A percentile compares a stretch with the other conserved stretches of the same genome.
Conservation (phyloP, 2,329 filamentous ascomycete species). For the Diaporthe sp. region DNA sequence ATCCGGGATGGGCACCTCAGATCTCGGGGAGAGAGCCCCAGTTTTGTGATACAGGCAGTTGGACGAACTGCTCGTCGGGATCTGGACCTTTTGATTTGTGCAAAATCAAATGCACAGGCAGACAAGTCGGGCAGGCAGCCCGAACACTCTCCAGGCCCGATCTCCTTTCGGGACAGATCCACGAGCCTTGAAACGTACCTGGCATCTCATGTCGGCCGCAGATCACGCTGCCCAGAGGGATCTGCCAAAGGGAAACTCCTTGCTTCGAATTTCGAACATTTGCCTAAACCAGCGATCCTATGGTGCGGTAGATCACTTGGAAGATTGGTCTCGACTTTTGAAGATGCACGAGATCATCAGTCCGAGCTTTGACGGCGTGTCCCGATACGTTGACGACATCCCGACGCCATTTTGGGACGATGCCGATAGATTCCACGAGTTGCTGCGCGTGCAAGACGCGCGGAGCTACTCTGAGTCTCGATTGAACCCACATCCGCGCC, state of each 20-base stretch:
- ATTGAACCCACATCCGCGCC: background rate
- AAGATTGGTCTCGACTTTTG: conserved; percentile 21
- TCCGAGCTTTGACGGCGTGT: conserved; percentile 23
- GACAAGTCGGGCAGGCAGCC: conserved; percentile 1
- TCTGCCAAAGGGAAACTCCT: conserved; percentile 9
- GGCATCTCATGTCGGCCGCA: conserved; percentile 13
- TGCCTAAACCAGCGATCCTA: conserved; percentile 7
- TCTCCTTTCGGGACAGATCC: conserved; percentile 4
- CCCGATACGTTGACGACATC: conserved; percentile 13
- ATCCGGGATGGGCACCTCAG: conserved; percentile 14
- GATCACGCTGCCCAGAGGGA: conserved; percentile 3
- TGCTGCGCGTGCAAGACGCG: background rate
- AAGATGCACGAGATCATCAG: conserved; percentile 14
- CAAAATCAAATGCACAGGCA: background rate
- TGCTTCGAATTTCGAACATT: conserved; percentile 5
- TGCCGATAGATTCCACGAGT: background rate
- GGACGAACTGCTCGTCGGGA: conserved; percentile 12
- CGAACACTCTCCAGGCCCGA: background rate
- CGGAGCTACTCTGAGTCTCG: background rate
- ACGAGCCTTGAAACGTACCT: conserved; percentile 12
- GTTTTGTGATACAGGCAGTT: conserved; percentile 8
- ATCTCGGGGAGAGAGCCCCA: conserved; percentile 14
- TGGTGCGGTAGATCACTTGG: conserved; percentile 18
- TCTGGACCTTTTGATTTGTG: background rate
- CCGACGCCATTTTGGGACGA: background rate